Percentiles rank a stretch among this genome's conserved stretches.
Conservation (phyloP, 2,329 filamentous ascomycete species). For the Zymoseptoria passerinii region DNA sequence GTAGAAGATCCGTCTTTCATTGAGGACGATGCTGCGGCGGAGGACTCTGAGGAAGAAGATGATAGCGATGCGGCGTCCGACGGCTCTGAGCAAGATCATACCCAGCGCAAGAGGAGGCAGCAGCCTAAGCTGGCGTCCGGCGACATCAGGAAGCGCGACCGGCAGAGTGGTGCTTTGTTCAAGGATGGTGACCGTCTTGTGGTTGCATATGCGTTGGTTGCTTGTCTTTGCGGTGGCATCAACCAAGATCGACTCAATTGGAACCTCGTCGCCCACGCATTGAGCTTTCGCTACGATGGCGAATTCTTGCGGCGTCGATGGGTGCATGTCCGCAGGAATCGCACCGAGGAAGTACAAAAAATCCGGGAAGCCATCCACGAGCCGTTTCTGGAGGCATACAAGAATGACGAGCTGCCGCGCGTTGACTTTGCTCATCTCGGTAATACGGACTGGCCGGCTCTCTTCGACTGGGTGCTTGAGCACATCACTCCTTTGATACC, state of each 20-base stretch:
- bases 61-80: background rate
- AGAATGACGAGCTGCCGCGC: slow-evolving; percentile 50
- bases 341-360: slow-evolving; percentile 32
- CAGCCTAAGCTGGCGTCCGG: background rate
- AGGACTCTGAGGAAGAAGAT: background rate
- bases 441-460: slow-evolving; percentile 58
- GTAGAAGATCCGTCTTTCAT: background rate
- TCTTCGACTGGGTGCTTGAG: slow-evolving; percentile 58
- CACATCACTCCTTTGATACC: slow-evolving; percentile 9
- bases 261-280: slow-evolving; percentile 33
- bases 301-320: slow-evolving; percentile 34
- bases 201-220: slow-evolving; percentile 26
- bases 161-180: slow-evolving; percentile 15
- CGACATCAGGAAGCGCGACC: slow-evolving; percentile 11
- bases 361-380: slow-evolving; percentile 57
- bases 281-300: slow-evolving; percentile 31
- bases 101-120: background rate
- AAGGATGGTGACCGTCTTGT: slow-evolving; percentile 27
- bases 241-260: slow-evolving; percentile 32
- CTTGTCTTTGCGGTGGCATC: slow-evolving; percentile 30
- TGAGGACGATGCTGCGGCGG: background rate
- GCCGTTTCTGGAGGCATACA: slow-evolving; percentile 58
- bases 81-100: background rate
- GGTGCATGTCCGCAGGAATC: slow-evolving; percentile 21
- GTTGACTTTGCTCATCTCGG: slow-evolving; percentile 57